These are phyloP conservation scores for Isabelozyma heimii DNA, from an alignment of 805 yeast genomes.

Conservation along the genomic window DNA sequence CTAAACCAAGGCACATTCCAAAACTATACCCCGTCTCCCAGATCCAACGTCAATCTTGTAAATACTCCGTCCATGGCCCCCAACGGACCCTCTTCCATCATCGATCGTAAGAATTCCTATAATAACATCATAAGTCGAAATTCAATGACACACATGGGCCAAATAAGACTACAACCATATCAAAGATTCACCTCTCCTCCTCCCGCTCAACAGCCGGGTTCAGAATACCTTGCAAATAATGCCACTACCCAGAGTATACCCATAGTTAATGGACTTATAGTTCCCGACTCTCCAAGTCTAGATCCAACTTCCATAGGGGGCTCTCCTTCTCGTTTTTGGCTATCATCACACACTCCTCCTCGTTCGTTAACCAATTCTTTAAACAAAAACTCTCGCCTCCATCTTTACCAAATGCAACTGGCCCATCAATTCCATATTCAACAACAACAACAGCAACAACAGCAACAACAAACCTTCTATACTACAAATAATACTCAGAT, in stretches of 20 bases:
- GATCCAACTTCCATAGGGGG: conserved; percentile 52
- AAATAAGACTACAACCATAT: conserved; percentile 37
- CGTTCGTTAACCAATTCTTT: conserved; percentile 22
- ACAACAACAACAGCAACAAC: conserved; percentile 5
- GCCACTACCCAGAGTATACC: conserved; percentile 29
- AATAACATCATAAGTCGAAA: conserved; percentile 15
- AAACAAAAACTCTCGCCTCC: conserved; percentile 16
- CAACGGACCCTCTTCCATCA: conserved; percentile 3
- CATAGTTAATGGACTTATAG: conserved; percentile 10
- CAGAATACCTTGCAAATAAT: not conserved
- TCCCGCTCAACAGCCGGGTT: conserved; percentile 1
- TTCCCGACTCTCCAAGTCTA: conserved; percentile 53
- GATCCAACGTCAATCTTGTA: not conserved
- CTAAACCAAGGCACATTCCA: not conserved
- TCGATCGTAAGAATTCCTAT: conserved; percentile 17
- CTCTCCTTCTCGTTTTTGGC: conserved; percentile 54
- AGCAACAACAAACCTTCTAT: not conserved
- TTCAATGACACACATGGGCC: conserved; percentile 22
- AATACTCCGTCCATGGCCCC: conserved; percentile 2
- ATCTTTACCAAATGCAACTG: conserved; percentile 10
- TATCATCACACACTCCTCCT: conserved; percentile 55
- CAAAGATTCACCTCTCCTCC: conserved; percentile 33
- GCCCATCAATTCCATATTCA: conserved; percentile 11
- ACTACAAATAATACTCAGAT: not conserved
- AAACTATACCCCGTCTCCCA: conserved; percentile 3